These are phyloP conservation scores for Ogataea kodamae DNA, from an alignment of 805 yeast genomes.

Conservation along the genomic window DNA sequence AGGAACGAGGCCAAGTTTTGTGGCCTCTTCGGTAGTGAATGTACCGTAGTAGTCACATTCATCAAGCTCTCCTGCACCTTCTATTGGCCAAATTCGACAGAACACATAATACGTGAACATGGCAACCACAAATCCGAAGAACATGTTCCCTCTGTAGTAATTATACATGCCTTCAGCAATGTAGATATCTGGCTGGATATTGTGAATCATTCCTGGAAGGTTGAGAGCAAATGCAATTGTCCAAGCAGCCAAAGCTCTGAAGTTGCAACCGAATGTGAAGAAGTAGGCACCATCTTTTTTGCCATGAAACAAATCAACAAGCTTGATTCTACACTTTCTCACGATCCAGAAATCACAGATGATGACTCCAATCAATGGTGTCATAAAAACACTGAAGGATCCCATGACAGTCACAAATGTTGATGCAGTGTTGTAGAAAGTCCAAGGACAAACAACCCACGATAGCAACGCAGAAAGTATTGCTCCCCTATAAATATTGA, in stretches of 20 bases:
- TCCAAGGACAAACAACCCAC: constrained; percentile 41
- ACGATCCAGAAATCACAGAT: constrained; percentile 37
- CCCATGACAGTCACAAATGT: constrained; percentile 35
- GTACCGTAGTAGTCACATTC: constrained; percentile 1
- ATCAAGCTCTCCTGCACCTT: constrained; percentile 1
- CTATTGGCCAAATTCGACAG: background rate
- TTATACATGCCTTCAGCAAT: constrained; percentile 36
- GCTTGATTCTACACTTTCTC: constrained; percentile 37
- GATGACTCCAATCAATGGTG: constrained; percentile 37
- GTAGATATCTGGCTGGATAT: constrained; percentile 15
- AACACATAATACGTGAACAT: background rate
- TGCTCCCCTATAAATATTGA: constrained; percentile 57
- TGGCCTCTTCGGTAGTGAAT: background rate
- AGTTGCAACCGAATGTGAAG: constrained; percentile 39
- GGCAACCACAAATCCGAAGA: background rate
- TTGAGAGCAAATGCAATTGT: constrained; percentile 42
- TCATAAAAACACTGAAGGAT: constrained; percentile 34
- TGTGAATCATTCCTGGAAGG: constrained; percentile 43
- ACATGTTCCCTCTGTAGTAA: constrained; percentile 36
- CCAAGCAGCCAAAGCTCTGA: constrained; percentile 39
- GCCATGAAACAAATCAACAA: constrained; percentile 38
- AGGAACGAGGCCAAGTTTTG: background rate
- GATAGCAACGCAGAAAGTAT: constrained; percentile 29
- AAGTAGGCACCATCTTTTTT: constrained; percentile 32
- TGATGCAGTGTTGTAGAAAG: constrained; percentile 32